Conservation (phyloP, 257 asterid species). For the Forsythia viridissima region DNA sequence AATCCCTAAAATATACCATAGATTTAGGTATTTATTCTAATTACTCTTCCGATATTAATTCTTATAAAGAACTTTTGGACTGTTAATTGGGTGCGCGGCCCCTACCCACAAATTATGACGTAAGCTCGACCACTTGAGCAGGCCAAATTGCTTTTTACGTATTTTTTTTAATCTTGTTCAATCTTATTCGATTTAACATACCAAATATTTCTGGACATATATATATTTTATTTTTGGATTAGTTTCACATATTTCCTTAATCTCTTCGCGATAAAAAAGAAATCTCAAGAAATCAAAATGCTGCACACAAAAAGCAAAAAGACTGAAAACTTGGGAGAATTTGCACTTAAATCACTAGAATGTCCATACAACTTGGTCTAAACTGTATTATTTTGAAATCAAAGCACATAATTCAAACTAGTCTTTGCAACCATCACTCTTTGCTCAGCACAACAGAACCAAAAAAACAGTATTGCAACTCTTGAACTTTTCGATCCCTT, state of each 20-base stretch:
- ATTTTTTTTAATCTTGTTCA: too few relatives aligned
- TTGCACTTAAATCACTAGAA: background rate
- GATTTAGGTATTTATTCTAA: too few relatives aligned
- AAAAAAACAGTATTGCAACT: background rate
- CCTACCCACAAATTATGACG: too few relatives aligned
- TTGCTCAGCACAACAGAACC: background rate
- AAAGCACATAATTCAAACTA: background rate
- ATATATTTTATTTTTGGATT: too few relatives aligned
- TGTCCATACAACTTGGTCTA: background rate
- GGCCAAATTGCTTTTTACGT: too few relatives aligned
- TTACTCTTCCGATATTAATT: too few relatives aligned
- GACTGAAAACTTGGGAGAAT: background rate
- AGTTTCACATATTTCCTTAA: too few relatives aligned
- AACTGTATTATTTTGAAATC: background rate
- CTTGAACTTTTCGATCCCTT: background rate
- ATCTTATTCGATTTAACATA: too few relatives aligned
- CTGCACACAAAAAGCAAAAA: too few relatives aligned
- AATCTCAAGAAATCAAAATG: background rate
- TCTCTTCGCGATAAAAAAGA: background rate
- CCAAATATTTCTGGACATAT: too few relatives aligned
- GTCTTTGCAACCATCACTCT: background rate
- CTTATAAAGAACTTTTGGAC: too few relatives aligned
- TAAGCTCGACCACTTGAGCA: conserved; percentile 12
- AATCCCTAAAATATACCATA: too few relatives aligned
- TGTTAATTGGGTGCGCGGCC: background rate